Percentiles rank a stretch among this genome's conserved stretches.
These are phyloP conservation scores for Sisymbrium altissimum DNA, from an alignment of 345 rosid species.

Conservation along the genomic window DNA sequence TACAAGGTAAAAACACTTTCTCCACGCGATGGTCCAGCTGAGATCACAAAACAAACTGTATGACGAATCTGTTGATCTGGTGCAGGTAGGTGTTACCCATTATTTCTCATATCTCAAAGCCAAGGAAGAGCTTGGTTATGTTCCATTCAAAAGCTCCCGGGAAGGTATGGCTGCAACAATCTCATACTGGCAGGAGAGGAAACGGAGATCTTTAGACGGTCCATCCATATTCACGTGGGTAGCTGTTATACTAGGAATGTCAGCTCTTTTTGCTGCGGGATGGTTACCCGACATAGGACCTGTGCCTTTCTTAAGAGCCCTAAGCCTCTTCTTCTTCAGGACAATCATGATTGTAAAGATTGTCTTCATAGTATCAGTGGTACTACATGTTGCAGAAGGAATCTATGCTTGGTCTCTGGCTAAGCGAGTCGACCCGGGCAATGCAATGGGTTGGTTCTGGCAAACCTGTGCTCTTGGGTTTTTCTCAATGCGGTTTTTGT, in stretches of 20 bases:
- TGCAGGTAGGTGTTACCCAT: conserved; percentile 88
- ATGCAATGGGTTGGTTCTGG: conserved; percentile 85
- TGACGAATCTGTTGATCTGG: conserved; percentile 3
- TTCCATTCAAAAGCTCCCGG: conserved; percentile 68
- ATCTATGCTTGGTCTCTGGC: conserved; percentile 60
- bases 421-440: conserved; percentile 62
- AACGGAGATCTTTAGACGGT: conserved; percentile 62
- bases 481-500: conserved; percentile 56
- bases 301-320: conserved; percentile 47
- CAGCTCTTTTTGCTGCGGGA: conserved; percentile 42
- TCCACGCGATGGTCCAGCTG: not conserved
- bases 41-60: not conserved
- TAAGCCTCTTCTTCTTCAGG: conserved; percentile 53
- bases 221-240: conserved; percentile 63
- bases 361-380: conserved; percentile 38
- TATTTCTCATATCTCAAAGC: conserved; percentile 90
- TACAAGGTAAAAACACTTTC: conserved; percentile 57
- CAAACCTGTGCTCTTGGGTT: conserved; percentile 68
- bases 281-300: conserved; percentile 73
- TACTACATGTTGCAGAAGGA: conserved; percentile 52
- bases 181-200: conserved; percentile 69
- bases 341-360: conserved; percentile 45
- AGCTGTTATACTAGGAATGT: conserved; percentile 50
- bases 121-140: conserved; percentile 82
- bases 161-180: conserved; percentile 92